Evolutionary conservation across 2,329 filamentous ascomycete genomes (phyloP), one percentile per base, ranked within the genome.

Genomic region (Epichloe brachyelytri): DNA sequence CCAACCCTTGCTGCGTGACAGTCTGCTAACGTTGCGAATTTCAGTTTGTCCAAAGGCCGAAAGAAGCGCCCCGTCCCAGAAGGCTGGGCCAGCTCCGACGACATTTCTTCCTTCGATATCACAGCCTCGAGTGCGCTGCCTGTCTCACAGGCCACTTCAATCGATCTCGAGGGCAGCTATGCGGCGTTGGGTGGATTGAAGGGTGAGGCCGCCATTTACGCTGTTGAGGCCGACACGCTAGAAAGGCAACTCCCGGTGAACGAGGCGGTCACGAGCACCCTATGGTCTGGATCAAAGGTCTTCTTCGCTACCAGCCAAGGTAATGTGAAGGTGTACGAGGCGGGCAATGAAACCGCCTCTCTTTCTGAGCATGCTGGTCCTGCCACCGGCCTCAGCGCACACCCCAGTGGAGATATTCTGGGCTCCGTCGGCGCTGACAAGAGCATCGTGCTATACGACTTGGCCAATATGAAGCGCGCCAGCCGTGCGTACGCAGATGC

Each of bases 341-440:
- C 78, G 48, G 88, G 84, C 40, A 75, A 69, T 37, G 82, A 89
- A 66, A 69, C 82, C 41, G 82, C 80, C 3, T 80, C 80, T 43
- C 81, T 95, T 59, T 75, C 77, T n/a, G 83, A 86, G 49, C 93
- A 98, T 66, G 86, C 89, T 20, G 91, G 90, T 4, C 76, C 86
- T 51, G 85, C 82, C 1, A 93, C 83, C 8, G 84, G 80, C 5
- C 68, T 98, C 52, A 82, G 88, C 37, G 64, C 90, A 7, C 93
- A 98, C 65, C 88, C 93, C 1, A 85, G 86, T 57, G 86, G 85
- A 39, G 80, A 85, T 49, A 80, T 98, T 51, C 66, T 96, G 45
- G 91, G 87, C 2, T 95, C 91, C 0, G 86, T 93, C 36, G 90
- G 91, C 46, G 78, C 82, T 2, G 93, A 98, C 66, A 96, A 95